Conservation (phyloP, 441 rosid genomes). For the Populus hybrid region DNA sequence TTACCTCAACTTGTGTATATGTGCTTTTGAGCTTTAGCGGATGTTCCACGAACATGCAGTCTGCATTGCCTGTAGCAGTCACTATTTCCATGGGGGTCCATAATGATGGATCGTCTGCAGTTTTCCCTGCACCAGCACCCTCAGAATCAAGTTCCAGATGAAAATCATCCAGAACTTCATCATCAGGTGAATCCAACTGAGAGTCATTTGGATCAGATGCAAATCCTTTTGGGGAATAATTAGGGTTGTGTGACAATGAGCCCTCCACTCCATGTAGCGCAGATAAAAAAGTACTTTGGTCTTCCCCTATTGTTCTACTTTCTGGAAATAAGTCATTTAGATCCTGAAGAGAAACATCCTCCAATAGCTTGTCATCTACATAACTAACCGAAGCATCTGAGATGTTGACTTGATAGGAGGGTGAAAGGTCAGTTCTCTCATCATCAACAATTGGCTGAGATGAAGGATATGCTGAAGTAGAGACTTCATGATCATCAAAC, state of each 20-base stretch:
- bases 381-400: conserved; percentile 29
- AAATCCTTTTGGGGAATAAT: conserved; percentile 20
- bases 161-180: conserved; percentile 27
- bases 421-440: conserved; percentile 19
- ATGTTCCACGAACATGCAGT: conserved; percentile 55
- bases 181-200: conserved; percentile 16
- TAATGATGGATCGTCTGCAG: conserved; percentile 53
- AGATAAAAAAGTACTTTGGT: conserved; percentile 44
- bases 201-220: conserved; percentile 18
- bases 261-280: conserved; percentile 41
- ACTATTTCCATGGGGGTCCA: conserved; percentile 93
- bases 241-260: conserved; percentile 14
- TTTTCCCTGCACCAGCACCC: conserved; percentile 28
- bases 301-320: conserved; percentile 41
- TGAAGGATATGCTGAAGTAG: conserved; percentile 19
- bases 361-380: conserved; percentile 38
- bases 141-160: conserved; percentile 35
- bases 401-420: conserved; percentile 19
- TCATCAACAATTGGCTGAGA: conserved; percentile 21
- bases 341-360: conserved; percentile 30
- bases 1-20: conserved; percentile 83
- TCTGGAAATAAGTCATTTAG: conserved; percentile 29
- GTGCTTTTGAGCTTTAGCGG: conserved; percentile 71
- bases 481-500: conserved; percentile 16
- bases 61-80: conserved; percentile 73